A percentile compares a stretch with the other conserved stretches of the same genome.
phyloP scores from a whole-genome alignment of 257 asterid species.

The Buddleja alternifolia region DNA sequence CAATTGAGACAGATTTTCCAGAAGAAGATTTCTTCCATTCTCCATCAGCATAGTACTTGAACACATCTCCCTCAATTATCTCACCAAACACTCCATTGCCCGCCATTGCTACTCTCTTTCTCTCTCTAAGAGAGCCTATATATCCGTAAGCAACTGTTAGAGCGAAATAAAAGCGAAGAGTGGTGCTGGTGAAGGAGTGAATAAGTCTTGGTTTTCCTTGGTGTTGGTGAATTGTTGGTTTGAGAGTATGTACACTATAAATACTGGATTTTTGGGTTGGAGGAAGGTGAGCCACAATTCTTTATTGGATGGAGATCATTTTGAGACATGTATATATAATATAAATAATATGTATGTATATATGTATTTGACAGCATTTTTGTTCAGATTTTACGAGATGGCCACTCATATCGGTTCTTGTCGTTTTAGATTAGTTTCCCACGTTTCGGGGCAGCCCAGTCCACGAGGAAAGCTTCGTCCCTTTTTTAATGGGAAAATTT shows the following conservation, averaged over 20 bases:
- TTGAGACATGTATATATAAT: constrained; percentile 27
- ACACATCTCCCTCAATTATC: constrained; percentile 78
- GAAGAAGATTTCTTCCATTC: constrained; percentile 84
- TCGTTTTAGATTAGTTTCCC: background rate
- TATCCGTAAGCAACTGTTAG: too few species aligned
- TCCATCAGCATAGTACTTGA: constrained; percentile 77
- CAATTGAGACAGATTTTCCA: constrained; percentile 74
- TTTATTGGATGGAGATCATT: constrained; percentile 18
- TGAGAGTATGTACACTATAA: constrained; percentile 19
- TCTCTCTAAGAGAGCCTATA: too few species aligned
- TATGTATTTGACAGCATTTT: constrained; percentile 26
- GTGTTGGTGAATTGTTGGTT: constrained; percentile 14
- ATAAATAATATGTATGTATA: too few species aligned
- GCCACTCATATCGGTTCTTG: background rate
- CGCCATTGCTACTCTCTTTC: constrained; percentile 52
- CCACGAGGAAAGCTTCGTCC: constrained; percentile 26
- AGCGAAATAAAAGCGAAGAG: constrained; percentile 13
- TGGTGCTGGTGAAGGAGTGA: background rate
- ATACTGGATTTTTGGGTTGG: constrained; percentile 30
- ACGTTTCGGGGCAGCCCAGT: constrained; percentile 6
- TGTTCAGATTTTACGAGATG: constrained; percentile 9
- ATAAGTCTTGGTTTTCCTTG: constrained; percentile 17
- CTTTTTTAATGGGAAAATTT: background rate
- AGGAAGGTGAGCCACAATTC: constrained; percentile 46
- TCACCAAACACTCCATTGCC: constrained; percentile 82